Base-by-base conservation (phyloP, 495 filamentous ascomycete species). In the Immersiella caudata region DNA sequence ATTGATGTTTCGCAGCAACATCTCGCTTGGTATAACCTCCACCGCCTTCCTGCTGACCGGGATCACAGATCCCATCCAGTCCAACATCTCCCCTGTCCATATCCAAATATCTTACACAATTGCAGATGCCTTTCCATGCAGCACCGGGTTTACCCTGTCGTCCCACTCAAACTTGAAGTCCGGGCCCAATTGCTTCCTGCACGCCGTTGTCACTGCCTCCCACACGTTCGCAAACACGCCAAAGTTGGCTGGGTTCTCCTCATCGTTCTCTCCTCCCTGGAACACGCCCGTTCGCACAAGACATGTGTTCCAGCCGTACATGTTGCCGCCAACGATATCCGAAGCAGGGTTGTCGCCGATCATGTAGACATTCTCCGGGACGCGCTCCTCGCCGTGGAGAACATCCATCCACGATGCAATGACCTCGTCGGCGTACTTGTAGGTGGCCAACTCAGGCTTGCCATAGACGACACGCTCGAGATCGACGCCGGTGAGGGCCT, bases 191-290 rank as follows among this genome's bases (percentile, higher is more conserved):
- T 97, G 88, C 66, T 92, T 91, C 80, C 96, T 85, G 80, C 97
- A 92, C 73, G 97, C 94, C 84, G 97, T 90, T 77, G 97, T 94
- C 72, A 97, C 94, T 71, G 97, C 97, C 68, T 90, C 85, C 50
- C 92, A 88, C 73, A 97, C 94, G 67, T 88, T 87, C 62, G 80
- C 75, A 82, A 92, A 97, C 60, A 99, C 86, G 35, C 95, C 95
- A 78, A 97, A 89, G 78, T 92, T 92, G 66, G 95, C 94, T 16
- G 95, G 95, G 76, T 97, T 93, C 70, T 94, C 93, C 80, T 98
- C 95, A 77, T 99, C 96, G 55, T 88, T 86, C 65, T 91, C 88
- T 21, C 96, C 82, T 33, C 81, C 78, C 59, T 80, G 76, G 72
- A 80, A 84, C 12, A 85, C 81, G 64, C 85, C 83, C 0, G 83